Conservation (phyloP, 305 asterid species). For the Solanum chacoense region DNA sequence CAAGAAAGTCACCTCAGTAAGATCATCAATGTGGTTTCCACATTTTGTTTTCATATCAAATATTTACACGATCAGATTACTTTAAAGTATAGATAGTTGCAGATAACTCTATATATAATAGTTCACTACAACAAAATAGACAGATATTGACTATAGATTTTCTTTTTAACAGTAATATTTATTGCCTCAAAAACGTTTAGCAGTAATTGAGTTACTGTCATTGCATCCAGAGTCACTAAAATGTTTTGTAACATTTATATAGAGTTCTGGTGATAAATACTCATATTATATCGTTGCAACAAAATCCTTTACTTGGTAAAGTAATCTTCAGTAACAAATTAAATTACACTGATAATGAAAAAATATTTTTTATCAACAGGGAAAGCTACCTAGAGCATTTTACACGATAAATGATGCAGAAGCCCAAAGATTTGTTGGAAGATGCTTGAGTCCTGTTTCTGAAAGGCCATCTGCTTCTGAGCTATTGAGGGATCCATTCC, state of each 20-base stretch:
- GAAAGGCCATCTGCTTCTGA: conserved; percentile 58
- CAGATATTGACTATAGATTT: background rate
- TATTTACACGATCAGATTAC: background rate
- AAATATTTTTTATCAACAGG: conserved; percentile 18
- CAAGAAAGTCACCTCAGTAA: conserved; percentile 82
- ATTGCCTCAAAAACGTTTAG: background rate
- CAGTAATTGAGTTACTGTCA: background rate
- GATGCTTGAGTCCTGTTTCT: conserved; percentile 45
- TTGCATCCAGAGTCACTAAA: background rate
- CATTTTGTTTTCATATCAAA: background rate
- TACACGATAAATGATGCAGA: conserved; percentile 39
- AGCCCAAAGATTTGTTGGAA: conserved; percentile 55
- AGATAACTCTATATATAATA: background rate
- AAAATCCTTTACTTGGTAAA: too few relatives aligned
- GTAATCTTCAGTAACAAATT: background rate
- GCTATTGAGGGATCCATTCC: conserved; percentile 58
- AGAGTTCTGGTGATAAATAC: background rate
- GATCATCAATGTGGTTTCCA: background rate
- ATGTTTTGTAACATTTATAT: background rate
- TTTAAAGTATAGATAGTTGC: background rate
- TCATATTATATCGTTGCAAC: background rate
- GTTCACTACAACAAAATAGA: background rate
- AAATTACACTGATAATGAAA: background rate
- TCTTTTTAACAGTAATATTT: background rate
- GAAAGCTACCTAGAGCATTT: conserved; percentile 54